Base-by-base conservation (phyloP, 108 stramenopile genomes). In the Cyclotella atomus region DNA sequence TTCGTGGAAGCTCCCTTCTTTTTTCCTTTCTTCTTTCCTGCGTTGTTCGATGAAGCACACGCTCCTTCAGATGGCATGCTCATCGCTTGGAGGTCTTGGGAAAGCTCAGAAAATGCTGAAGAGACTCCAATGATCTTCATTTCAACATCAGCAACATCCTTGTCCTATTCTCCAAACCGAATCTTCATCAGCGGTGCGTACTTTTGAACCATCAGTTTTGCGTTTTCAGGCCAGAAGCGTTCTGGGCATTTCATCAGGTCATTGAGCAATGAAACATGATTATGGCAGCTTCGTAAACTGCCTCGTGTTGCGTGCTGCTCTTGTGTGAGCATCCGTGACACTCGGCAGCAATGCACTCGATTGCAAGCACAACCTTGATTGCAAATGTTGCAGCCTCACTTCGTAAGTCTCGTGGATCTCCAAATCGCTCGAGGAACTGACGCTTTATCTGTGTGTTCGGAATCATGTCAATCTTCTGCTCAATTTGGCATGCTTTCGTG, bases 281-380 rank as follows among this genome's bases (percentile, higher is more conserved):
- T 4, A 19, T 41, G 5, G 60, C 30, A 36, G 60, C 34, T 41
- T 35, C 60, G 19, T 62, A 62, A 7, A 38, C 36, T 62, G 29
- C 60, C 6, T 29, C 7, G 20, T 62, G 60, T 10, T 20, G 4
- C 2, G 34, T 38, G 14, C 38, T 33, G 12, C 19, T 35, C 19
- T 12, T 6, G 35, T 38, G 60, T 10, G 20, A 14, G 20, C 60
- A 33, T 12, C 60, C 20, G 21, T 16, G 7, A 38, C 60, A 62
- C 34, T 41, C 36, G 20, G 60, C 23, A 3, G 60, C 60, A 38
- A 62, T 62, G 34, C 60, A 62, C 19, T 62, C 36, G 34, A 62
- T 36, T 8, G 23, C 12, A 19, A 38, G 36, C 9, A 62, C 60
- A 4, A 34, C 12, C 20, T 62, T 35, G 4, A 62, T 38, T 10